Evolutionary conservation across 768 basidiomycete genomes (phyloP), one percentile per base, ranked within the genome.

Genomic region (Collybia mongolica): DNA sequence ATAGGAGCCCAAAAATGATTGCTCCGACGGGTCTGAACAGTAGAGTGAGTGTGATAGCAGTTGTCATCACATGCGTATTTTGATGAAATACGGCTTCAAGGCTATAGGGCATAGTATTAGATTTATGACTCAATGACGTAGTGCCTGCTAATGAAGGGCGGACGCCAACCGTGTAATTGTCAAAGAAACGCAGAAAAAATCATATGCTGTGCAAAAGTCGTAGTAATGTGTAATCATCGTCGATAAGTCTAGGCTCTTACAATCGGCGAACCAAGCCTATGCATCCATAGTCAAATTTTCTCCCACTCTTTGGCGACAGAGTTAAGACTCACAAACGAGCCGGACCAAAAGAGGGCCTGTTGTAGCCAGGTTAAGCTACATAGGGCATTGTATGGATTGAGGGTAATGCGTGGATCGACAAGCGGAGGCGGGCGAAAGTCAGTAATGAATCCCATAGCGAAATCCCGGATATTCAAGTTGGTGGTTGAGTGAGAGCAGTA

Each of bases 1-100:
- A 79, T 14, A 79, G 55, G 17, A 54, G 51, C 22, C 56, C 56
- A 24, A 57, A 54, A 19, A 57, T 32, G 24, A 44, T 40, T 3
- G 80, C 78, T 6, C 80, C 79, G 26, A 72, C 62, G 11, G 82
- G 81, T 52, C 86, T 72, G 72, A 89, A 81, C 17, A 89, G 76
- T 1, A 89, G 71, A 0, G 86, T 89, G 42, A 88, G 72, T 7
- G 88, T 88, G 62, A 89, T 84, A n/a, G 83, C 67, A 6, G 76
- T 76, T 35, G 82, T 81, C 44, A 55, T 22, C 15, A 49, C 18
- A 39, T 54, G 49, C 15, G 53, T 54, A 3, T 17, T 28, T 18
- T 42, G 40, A 14, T 45, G 37, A 28, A 54, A 54, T 40, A 50
- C 41, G 0, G 48, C 49, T 24, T 54, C 32, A n/a, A 54, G 39